Conservation (phyloP, 768 basidiomycete species). For the Boletellus ananas region DNA sequence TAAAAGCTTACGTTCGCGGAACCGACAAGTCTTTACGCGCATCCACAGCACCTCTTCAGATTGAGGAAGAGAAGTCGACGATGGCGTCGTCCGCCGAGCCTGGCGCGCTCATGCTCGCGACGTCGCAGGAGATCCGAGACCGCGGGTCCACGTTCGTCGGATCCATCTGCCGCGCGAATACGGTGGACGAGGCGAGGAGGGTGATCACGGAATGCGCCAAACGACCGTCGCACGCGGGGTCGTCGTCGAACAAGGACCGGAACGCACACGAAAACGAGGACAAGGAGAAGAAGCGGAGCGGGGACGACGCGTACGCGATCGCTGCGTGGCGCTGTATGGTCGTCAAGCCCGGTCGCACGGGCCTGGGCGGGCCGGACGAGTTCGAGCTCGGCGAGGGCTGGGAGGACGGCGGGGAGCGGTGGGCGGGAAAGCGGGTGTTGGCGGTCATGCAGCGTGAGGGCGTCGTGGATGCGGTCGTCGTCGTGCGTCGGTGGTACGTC, state of each 20-base stretch:
- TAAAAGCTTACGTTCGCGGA: too few relatives aligned
- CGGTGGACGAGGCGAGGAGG: constrained; percentile 47
- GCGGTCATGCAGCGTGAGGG: constrained; percentile 67
- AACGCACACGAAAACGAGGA: not conserved
- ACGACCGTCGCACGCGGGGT: not conserved
- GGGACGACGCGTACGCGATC: constrained; percentile 62
- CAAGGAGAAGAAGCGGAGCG: not conserved
- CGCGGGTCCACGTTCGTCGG: constrained; percentile 71
- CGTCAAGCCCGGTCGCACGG: constrained; percentile 58
- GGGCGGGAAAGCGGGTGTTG: constrained; percentile 60
- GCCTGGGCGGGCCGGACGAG: constrained; percentile 69
- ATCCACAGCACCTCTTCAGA: not conserved
- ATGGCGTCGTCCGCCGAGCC: constrained; percentile 15
- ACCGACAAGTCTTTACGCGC: too few relatives aligned
- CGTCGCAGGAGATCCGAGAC: constrained; percentile 74
- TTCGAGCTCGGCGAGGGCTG: constrained; percentile 61
- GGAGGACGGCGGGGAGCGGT: constrained; percentile 77
- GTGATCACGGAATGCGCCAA: constrained; percentile 17
- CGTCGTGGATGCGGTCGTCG: constrained; percentile 72
- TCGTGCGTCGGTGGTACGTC: constrained; percentile 74
- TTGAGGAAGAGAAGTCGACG: too few relatives aligned
- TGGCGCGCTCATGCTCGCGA: constrained; percentile 34
- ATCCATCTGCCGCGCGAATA: constrained; percentile 52
- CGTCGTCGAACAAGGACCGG: not conserved
- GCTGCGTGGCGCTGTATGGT: constrained; percentile 78